Percentiles rank a stretch among this genome's conserved stretches.
phyloP scores from a whole-genome alignment of 495 filamentous ascomycete genomes.

The Aspergillus bertholletiae region DNA sequence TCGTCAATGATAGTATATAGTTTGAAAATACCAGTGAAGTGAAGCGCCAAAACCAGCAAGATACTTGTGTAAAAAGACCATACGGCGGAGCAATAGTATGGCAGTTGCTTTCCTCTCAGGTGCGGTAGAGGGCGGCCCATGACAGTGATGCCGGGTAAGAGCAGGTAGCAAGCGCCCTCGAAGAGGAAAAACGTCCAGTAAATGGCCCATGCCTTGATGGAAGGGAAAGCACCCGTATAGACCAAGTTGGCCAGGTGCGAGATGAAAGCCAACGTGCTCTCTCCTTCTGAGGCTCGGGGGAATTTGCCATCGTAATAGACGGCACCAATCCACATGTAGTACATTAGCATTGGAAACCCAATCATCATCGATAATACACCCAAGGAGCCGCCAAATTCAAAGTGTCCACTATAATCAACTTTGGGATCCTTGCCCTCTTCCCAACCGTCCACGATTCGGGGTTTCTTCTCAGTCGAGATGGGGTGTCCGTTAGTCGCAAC shows the following conservation, averaged over 20 bases:
- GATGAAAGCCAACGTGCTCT: constrained; percentile 66
- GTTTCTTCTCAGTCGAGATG: constrained; percentile 31
- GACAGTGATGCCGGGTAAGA: constrained; percentile 77
- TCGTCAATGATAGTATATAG: constrained; percentile 94
- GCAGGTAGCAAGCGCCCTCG: constrained; percentile 75
- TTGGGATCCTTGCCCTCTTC: constrained; percentile 66
- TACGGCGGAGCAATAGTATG: constrained; percentile 90
- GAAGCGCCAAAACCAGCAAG: constrained; percentile 59
- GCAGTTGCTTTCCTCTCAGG: constrained; percentile 74
- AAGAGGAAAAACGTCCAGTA: constrained; percentile 92
- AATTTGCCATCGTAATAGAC: constrained; percentile 84
- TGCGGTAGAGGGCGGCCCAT: constrained; percentile 85
- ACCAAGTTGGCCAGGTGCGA: constrained; percentile 63
- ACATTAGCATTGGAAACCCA: constrained; percentile 90
- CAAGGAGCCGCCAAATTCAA: constrained; percentile 83
- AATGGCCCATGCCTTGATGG: constrained; percentile 75
- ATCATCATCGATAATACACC: constrained; percentile 84
- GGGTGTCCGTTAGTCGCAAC: constrained; percentile 34
- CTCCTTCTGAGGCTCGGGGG: constrained; percentile 60
- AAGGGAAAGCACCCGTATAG: constrained; percentile 79
- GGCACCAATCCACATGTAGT: constrained; percentile 97
- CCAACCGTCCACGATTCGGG: constrained; percentile 62
- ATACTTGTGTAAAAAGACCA: constrained; percentile 87
- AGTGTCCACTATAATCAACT: constrained; percentile 74
- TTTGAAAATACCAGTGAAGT: constrained; percentile 80